phyloP scores from a whole-genome alignment of 352 stramenopile genomes.

The Pelagophyceae sp. region DNA sequence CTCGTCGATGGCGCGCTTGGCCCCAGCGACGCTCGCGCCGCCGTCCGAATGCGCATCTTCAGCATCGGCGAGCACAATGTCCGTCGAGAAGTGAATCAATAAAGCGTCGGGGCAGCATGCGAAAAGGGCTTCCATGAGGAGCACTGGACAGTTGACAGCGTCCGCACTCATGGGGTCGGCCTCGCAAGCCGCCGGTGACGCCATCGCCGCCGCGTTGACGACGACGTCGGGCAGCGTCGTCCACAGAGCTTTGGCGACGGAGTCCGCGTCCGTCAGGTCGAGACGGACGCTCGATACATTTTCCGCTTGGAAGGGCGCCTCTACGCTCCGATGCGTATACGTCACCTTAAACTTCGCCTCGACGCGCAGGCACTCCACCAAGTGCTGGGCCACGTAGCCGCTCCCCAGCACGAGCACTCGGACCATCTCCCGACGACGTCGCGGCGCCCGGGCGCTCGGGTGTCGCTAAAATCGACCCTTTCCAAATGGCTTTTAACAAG shows the following conservation, averaged over 20 bases:
- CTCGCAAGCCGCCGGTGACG: background rate
- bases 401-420: background rate
- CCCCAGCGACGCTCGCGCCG: background rate
- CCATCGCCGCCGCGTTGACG: background rate
- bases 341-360: background rate
- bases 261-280: background rate
- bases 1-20: background rate
- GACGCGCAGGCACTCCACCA: background rate
- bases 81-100: constrained; percentile 7
- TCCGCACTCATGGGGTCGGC: background rate
- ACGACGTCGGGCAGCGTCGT: constrained; percentile 3
- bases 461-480: no score
- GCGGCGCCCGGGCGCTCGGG: no score
- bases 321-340: background rate
- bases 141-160: background rate
- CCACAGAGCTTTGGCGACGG: background rate
- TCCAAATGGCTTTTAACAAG: no score
- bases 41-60: background rate
- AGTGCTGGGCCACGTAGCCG: constrained; percentile 19
- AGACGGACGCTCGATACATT: background rate
- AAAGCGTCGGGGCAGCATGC: background rate
- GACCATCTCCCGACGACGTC: no score
- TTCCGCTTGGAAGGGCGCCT: background rate
- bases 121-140: background rate
- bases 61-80: background rate